Evolutionary conservation across 441 rosid genomes (phyloP), one percentile per base, ranked within the genome.

Genomic region (Cnidoscolus chayamansa): DNA sequence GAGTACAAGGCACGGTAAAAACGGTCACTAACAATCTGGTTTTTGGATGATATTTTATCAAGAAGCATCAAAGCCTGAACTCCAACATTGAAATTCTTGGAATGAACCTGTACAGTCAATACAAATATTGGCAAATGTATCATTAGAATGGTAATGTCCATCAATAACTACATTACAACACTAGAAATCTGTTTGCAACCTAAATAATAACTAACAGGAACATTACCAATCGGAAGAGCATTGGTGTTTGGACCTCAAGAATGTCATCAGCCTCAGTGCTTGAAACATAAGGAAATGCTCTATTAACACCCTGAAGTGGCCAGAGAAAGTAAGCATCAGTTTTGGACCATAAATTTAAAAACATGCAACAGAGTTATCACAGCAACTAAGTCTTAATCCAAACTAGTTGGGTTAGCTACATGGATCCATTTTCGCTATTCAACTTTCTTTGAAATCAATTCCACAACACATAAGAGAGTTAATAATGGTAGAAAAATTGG

Each of bases 281-380:
- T 72, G 93, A 90, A 84, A 95, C 99, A 77, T 82, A 96, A 61
- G 99, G 99, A 86, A 95, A 95, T 75, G 97, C 98, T 81, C 99
- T 86, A 82, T 95, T 95, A 73, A 95, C 86, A 70, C 99, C 99
- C 99, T 95, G 89, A 50, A 78, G 62, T 79, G 57, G 70, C 59
- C 51, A 72, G 58, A 32, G 53, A 73, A 64, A 47, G 43, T 53
- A 50, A 71, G 70, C 6, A 65, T 67, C 57, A 65, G 25, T 71
- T 65, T 20, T n/a, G 37, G 40, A 65, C 63, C 58, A 58, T 10
- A 31, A 30, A 16, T 54, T 53, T 59, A 47, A 51, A 63, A 57
- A 47, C 66, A 72, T 50, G 45, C 45, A 67, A 63, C 35, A 25
- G 19, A 65, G n/a, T 45, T 50, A 45, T 35, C 3, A 35, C 5